Evolutionary conservation across 2,329 filamentous ascomycete species (phyloP).

Genomic region (Torrubiellomyces zombiae): DNA sequence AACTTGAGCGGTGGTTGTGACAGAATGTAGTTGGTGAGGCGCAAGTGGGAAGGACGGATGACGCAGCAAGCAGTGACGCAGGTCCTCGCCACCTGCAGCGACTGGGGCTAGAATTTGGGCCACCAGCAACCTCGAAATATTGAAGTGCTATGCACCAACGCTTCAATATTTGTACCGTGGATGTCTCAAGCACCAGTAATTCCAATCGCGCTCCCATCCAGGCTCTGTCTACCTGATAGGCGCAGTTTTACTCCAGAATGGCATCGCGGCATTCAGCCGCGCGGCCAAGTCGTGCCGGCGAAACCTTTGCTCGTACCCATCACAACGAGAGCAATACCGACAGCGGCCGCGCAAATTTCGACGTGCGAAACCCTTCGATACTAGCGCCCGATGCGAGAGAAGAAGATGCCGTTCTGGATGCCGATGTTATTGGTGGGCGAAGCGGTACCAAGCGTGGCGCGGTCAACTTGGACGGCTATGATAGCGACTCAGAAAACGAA

Average conservation of each 20-base stretch:
- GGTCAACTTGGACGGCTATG: conserved; percentile 92
- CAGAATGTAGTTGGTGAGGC: too few relatives aligned
- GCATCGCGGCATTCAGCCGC: conserved; percentile 22
- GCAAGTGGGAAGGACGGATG: too few relatives aligned
- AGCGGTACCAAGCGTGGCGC: conserved; percentile 76
- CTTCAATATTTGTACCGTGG: too few relatives aligned
- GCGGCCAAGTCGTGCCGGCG: conserved; percentile 68
- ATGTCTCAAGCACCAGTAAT: background rate
- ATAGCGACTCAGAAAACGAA: conserved; percentile 85
- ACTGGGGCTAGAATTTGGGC: too few relatives aligned
- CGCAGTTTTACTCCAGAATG: conserved; percentile 7
- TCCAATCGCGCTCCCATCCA: background rate
- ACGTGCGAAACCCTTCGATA: conserved; percentile 84
- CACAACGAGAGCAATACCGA: conserved; percentile 37
- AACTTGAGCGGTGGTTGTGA: too few relatives aligned
- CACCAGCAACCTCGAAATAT: too few relatives aligned
- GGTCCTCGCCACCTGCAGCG: too few relatives aligned
- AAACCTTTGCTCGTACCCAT: conserved; percentile 63
- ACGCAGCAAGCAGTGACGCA: too few relatives aligned
- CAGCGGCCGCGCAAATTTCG: conserved; percentile 75
- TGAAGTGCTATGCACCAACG: too few relatives aligned
- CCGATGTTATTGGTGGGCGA: conserved; percentile 77
- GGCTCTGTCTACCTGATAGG: background rate
- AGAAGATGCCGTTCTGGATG: conserved; percentile 59
- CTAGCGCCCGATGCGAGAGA: conserved; percentile 68